Percentiles rank a stretch among this genome's conserved stretches.
These are phyloP conservation scores for Eucalyptus microcorys DNA, from an alignment of 345 rosid genomes.

Conservation along the genomic window DNA sequence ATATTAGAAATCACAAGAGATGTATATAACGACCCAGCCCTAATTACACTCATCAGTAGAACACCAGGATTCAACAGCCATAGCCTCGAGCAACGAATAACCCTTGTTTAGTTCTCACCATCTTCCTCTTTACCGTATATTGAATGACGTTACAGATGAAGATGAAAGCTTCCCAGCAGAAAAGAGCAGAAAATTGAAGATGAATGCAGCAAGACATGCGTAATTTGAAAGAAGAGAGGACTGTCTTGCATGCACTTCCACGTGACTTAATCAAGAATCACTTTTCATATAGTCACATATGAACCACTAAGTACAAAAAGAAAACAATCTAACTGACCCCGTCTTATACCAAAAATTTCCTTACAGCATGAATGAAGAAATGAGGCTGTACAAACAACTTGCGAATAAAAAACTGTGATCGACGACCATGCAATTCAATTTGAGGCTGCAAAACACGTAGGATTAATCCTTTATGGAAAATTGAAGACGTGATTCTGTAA, in stretches of 20 bases:
- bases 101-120: neutral
- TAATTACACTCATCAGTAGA: neutral
- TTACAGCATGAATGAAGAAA: constrained; percentile 77
- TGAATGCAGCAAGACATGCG: neutral
- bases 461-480: neutral
- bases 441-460: constrained; percentile 1
- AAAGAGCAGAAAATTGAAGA: neutral
- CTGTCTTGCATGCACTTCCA: neutral
- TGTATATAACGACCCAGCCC: neutral
- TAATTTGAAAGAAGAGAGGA: neutral
- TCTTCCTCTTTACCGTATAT: neutral
- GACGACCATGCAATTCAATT: constrained; percentile 14
- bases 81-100: neutral
- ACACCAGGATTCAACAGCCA: neutral
- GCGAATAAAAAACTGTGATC: constrained; percentile 14
- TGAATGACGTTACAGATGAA: neutral
- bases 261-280: neutral
- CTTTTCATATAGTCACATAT: neutral
- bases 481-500: neutral
- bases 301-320: neutral
- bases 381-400: constrained; percentile 68
- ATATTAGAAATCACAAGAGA: neutral
- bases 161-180: neutral
- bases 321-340: neutral
- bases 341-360: constrained; percentile 44